Percentiles rank a stretch among this genome's conserved stretches.
Conservation (phyloP, 2,329 filamentous ascomycete genomes). For the Claviceps digitariae region DNA sequence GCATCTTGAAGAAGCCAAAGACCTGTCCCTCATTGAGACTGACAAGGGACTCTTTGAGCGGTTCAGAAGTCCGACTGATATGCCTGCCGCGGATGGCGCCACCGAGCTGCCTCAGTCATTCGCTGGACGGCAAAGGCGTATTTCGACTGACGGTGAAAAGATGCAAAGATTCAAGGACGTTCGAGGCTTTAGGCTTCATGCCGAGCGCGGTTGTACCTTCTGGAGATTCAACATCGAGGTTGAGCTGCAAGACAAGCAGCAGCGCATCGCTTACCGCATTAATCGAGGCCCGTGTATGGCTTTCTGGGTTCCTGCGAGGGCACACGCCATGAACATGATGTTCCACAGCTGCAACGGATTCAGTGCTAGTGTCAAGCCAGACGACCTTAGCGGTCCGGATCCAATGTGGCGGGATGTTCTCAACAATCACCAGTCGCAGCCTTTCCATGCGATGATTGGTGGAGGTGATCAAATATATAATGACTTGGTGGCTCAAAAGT, state of each 20-base stretch:
- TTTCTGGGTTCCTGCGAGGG: constrained; percentile 85
- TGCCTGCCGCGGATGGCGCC: constrained; percentile 25
- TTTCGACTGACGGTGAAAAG: constrained; percentile 62
- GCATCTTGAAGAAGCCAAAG: constrained; percentile 61
- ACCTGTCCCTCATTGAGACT: constrained; percentile 67
- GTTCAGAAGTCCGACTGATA: constrained; percentile 39
- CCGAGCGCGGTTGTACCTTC: constrained; percentile 80
- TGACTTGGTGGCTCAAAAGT: constrained; percentile 65
- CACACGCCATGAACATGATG: constrained; percentile 94
- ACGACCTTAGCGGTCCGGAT: constrained; percentile 81
- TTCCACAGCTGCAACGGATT: constrained; percentile 98
- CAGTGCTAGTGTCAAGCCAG: constrained; percentile 61
- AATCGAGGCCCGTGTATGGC: constrained; percentile 78
- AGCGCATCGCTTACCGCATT: constrained; percentile 88
- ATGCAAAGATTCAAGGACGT: constrained; percentile 72
- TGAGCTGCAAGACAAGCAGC: constrained; percentile 63
- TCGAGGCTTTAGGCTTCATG: constrained; percentile 66
- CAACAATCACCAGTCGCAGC: constrained; percentile 77
- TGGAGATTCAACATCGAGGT: constrained; percentile 96
- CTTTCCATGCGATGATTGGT: constrained; percentile 97
- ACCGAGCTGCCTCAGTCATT: constrained; percentile 39
- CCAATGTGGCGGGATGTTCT: constrained; percentile 94
- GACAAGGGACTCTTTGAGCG: constrained; percentile 74
- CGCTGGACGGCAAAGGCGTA: constrained; percentile 37
- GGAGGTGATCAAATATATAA: constrained; percentile 97